Conservation (phyloP, 352 stramenopile genomes). For the Phytopythium vexans region DNA sequence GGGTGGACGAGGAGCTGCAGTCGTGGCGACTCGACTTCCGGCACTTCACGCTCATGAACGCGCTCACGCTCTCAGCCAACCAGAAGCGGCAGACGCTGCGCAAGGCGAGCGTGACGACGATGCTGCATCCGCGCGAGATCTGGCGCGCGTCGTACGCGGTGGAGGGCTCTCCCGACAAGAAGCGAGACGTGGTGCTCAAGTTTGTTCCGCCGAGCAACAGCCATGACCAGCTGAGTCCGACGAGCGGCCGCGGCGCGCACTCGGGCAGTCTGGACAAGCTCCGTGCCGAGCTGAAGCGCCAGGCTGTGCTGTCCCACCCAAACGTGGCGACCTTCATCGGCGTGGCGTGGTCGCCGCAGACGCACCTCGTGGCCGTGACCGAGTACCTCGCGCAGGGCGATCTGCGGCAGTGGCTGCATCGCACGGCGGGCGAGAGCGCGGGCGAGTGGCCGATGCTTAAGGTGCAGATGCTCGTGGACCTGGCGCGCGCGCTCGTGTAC, state of each 20-base stretch:
- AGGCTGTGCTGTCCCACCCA: constrained; percentile 58
- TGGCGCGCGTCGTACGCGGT: constrained; percentile 52
- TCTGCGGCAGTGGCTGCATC: constrained; percentile 67
- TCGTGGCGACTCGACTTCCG: constrained; percentile 63
- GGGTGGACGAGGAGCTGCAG: constrained; percentile 67
- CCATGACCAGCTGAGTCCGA: constrained; percentile 8
- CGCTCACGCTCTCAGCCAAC: constrained; percentile 38
- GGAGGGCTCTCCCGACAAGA: constrained; percentile 14
- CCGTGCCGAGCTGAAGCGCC: constrained; percentile 56
- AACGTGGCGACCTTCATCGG: constrained; percentile 68
- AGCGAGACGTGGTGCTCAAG: constrained; percentile 52
- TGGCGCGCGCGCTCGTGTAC: constrained; percentile 63
- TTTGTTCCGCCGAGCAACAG: constrained; percentile 39
- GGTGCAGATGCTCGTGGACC: constrained; percentile 59
- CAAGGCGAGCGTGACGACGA: constrained; percentile 24
- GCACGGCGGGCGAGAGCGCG: constrained; percentile 22
- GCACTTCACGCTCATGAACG: constrained; percentile 55
- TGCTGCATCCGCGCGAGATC: constrained; percentile 41
- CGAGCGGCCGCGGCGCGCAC: neutral
- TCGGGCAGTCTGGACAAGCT: constrained; percentile 41
- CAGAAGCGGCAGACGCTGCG: constrained; percentile 43
- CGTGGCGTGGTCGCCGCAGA: constrained; percentile 66
- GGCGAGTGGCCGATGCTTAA: constrained; percentile 53
- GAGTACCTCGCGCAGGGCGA: constrained; percentile 75
- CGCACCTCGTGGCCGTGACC: constrained; percentile 61